Conservation (phyloP, 2,329 filamentous ascomycete genomes). For the Paramyrothecium sp. region DNA sequence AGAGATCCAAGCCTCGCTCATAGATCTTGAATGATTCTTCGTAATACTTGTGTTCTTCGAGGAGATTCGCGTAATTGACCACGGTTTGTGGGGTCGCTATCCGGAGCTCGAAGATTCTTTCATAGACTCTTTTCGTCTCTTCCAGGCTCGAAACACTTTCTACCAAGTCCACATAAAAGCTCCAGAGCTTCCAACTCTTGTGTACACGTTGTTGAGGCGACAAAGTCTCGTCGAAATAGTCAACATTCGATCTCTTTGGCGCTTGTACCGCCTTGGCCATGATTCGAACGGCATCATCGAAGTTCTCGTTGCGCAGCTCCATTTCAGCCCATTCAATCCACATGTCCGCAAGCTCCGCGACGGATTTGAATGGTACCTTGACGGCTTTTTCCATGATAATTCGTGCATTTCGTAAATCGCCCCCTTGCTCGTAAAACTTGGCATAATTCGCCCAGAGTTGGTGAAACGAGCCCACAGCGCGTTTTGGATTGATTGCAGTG, state of each 20-base stretch:
- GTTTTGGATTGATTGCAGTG: slow-evolving; percentile 88
- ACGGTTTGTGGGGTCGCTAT: slow-evolving; percentile 98
- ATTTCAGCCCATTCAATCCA: slow-evolving; percentile 99
- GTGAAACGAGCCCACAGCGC: slow-evolving; percentile 89
- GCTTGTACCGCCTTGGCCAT: slow-evolving; percentile 97
- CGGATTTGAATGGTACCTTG: slow-evolving; percentile 96
- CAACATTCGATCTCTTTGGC: slow-evolving; percentile 96
- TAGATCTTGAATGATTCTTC: slow-evolving; percentile 99
- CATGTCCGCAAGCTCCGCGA: slow-evolving; percentile 94
- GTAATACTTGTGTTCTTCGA: slow-evolving; percentile 93
- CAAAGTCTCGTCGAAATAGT: slow-evolving; percentile 95
- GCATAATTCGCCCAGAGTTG: slow-evolving; percentile 96
- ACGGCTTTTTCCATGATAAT: slow-evolving; percentile 97
- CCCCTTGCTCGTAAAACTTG: slow-evolving; percentile 90
- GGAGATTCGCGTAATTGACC: slow-evolving; percentile 94
- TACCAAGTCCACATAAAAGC: slow-evolving; percentile 97
- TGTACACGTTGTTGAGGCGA: slow-evolving; percentile 95
- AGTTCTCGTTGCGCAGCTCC: slow-evolving; percentile 94
- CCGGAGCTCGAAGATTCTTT: slow-evolving; percentile 94
- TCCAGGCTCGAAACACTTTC: slow-evolving; percentile 90
- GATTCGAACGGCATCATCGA: slow-evolving; percentile 89
- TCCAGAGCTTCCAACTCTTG: slow-evolving; percentile 99
- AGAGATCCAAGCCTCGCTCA: slow-evolving; percentile 94
- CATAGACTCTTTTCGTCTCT: slow-evolving; percentile 91
- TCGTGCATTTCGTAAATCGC: slow-evolving; percentile 79